phyloP scores from a whole-genome alignment of 1,139 yeast genomes.

The Zygotorulaspora mrakii region DNA sequence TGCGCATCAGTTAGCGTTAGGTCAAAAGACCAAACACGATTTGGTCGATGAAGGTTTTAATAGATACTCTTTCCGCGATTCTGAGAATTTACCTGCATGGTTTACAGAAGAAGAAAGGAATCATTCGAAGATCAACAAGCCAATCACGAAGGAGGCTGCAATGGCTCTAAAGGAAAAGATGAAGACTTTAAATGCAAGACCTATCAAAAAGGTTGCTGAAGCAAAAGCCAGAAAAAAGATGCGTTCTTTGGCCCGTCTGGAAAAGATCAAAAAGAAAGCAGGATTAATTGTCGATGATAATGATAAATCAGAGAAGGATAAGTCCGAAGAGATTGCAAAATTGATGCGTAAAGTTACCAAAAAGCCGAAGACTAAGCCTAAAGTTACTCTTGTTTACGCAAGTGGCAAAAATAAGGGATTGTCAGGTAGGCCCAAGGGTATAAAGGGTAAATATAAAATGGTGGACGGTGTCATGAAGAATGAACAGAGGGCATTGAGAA shows the following conservation, averaged over 20 bases:
- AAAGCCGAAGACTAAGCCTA: conserved; percentile 72
- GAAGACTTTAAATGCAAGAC: conserved; percentile 91
- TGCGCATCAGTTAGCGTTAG: conserved; percentile 92
- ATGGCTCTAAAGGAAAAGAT: conserved; percentile 85
- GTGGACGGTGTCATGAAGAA: conserved; percentile 98
- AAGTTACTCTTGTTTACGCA: conserved; percentile 89
- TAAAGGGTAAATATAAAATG: conserved; percentile 97
- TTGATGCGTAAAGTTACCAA: conserved; percentile 79
- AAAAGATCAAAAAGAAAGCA: conserved; percentile 88
- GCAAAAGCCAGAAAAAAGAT: conserved; percentile 96
- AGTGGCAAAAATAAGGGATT: conserved; percentile 78
- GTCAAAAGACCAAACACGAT: conserved; percentile 79
- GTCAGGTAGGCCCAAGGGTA: conserved; percentile 94
- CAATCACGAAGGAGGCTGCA: conserved; percentile 96
- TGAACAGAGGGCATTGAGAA: conserved; percentile 87
- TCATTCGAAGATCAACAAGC: conserved; percentile 82
- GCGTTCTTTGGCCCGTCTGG: conserved; percentile 86
- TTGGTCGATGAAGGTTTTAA: conserved; percentile 87
- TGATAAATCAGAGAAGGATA: conserved; percentile 84
- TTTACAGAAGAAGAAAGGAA: conserved; percentile 84
- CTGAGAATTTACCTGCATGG: conserved; percentile 92
- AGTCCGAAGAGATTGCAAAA: conserved; percentile 86
- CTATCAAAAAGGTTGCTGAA: conserved; percentile 94
- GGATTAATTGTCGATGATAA: conserved; percentile 86
- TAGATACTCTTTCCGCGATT: conserved; percentile 85